phyloP scores from a whole-genome alignment of 805 yeast genomes.

The Teunomyces aglyptinius region DNA sequence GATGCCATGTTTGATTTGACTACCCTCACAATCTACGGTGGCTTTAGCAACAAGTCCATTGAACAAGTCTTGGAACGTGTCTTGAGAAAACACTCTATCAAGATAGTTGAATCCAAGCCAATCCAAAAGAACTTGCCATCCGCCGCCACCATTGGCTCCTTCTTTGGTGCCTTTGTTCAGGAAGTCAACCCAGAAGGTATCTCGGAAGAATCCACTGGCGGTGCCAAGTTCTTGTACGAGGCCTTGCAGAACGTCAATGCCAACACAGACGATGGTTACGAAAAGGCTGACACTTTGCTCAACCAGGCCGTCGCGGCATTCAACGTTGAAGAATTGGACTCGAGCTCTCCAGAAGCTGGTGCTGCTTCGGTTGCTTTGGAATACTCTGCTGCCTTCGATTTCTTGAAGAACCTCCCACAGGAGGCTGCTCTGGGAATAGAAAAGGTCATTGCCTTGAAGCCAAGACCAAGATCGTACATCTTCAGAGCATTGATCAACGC shows the following conservation, averaged over 20 bases:
- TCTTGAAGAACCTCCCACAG: constrained; percentile 71
- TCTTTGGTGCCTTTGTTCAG: constrained; percentile 79
- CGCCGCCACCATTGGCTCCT: constrained; percentile 77
- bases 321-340: constrained; percentile 29
- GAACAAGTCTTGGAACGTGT: constrained; percentile 86
- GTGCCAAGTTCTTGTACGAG: constrained; percentile 60
- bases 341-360: constrained; percentile 38
- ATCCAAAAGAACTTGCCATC: constrained; percentile 67
- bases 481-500: constrained; percentile 80
- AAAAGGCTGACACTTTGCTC: constrained; percentile 57
- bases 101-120: constrained; percentile 58
- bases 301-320: constrained; percentile 57
- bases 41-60: constrained; percentile 71
- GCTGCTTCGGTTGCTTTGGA: constrained; percentile 72
- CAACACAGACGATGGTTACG: constrained; percentile 58
- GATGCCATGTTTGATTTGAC: constrained; percentile 93
- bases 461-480: constrained; percentile 80
- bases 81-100: constrained; percentile 74
- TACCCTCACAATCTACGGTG: constrained; percentile 81
- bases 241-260: constrained; percentile 57
- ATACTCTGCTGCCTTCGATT: constrained; percentile 77
- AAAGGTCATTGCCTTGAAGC: constrained; percentile 60
- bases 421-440: constrained; percentile 64
- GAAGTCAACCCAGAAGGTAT: constrained; percentile 51
- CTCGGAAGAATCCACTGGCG: constrained; percentile 51